Conservation (phyloP, 805 yeast genomes). For the Kregervanrija fluxuum region DNA sequence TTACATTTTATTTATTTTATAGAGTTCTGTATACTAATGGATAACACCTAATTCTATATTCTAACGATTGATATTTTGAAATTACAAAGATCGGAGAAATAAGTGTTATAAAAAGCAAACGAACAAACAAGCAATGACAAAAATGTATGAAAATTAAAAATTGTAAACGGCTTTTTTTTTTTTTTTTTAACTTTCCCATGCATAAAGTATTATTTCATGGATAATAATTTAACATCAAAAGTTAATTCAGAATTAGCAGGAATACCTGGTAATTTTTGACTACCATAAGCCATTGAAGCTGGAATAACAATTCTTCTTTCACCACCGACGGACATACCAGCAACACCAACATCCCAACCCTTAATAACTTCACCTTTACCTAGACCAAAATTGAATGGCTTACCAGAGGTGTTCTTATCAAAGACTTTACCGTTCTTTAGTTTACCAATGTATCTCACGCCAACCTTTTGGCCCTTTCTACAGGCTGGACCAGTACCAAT, state of each 20-base stretch:
- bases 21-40: too few relatives aligned
- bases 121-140: too few relatives aligned
- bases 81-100: too few relatives aligned
- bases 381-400: slow-evolving; percentile 84
- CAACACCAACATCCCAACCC: slow-evolving; percentile 98
- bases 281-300: slow-evolving; percentile 94
- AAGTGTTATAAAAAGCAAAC: too few relatives aligned
- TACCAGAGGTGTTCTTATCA: slow-evolving; percentile 95
- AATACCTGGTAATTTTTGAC: slow-evolving; percentile 88
- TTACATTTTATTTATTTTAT: not conserved
- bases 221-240: slow-evolving; percentile 90
- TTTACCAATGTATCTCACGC: slow-evolving; percentile 97
- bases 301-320: slow-evolving; percentile 98
- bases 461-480: slow-evolving; percentile 83
- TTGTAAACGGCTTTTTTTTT: too few relatives aligned
- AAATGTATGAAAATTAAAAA: too few relatives aligned
- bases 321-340: slow-evolving; percentile 98
- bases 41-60: too few relatives aligned
- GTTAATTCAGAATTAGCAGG: slow-evolving; percentile 97
- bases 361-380: slow-evolving; percentile 98
- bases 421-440: slow-evolving; percentile 93
- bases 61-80: too few relatives aligned
- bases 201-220: slow-evolving; percentile 54
- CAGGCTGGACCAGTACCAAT: slow-evolving; percentile 84
- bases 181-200: not conserved